Base-by-base conservation (phyloP, 345 rosid genomes). In the Eucalyptus regnans region DNA sequence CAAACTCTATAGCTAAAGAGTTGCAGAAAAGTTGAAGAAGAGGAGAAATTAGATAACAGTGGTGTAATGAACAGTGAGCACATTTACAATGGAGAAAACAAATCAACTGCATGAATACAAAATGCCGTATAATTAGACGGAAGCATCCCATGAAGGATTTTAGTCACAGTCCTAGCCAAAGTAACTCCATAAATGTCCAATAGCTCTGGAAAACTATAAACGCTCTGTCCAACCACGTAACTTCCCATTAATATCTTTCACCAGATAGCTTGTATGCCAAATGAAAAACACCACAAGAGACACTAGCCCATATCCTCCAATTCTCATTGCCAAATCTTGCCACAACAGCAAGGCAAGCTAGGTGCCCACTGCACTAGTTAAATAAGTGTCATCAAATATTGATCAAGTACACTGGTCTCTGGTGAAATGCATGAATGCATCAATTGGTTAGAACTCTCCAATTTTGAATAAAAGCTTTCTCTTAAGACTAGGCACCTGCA, bases 401-500 rank as follows among this genome's bases (percentile, higher is more conserved):
- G 44, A 68, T 68, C 81, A 17, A 68, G 23, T 33, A 68, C 44
- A 68, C 22, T 18, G 23, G 44, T 68, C 80, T 12, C 44, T 17
- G 13, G 44, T 33, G 44, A 86, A 86, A 46, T 50, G 50, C 48
- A 48, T 84, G 20, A 84, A 84, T 12, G 87, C 87, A 86, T 44
- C 87, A 15, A 51, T 16, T 49, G 58, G 51, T 31, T 27, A 41
- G 33, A 84, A 48, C 41, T 49, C 29, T 64, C 76, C 76, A n/a
- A 64, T 64, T 64, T 64, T 5, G 9, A 64, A 68, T 68, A 68
- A 68, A 33, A 68, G 80, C 44, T 66, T 66, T 68, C 80, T 68
- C 80, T 17, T 17, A 86, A 51, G 87, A 86, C 33, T 86, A 81
- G 88, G 51, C 88, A 95, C 99, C 99, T 98, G 99, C 90, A 97